These are phyloP conservation scores for Colletotrichum sp. DNA, from an alignment of 2,329 filamentous ascomycete genomes.

Conservation along the genomic window DNA sequence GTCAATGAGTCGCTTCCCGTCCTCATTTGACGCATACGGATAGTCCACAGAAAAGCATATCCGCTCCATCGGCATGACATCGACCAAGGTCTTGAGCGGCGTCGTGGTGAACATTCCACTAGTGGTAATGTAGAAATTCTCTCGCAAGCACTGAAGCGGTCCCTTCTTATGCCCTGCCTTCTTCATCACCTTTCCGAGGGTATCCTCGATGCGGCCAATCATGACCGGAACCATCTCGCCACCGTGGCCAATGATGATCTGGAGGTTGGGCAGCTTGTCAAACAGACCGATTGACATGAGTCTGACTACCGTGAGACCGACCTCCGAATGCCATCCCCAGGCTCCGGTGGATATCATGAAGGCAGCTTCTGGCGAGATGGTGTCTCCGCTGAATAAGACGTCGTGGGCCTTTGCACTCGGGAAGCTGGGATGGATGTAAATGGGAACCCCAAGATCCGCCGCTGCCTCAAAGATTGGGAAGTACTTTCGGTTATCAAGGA, in stretches of 20 bases:
- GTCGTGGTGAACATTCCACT: background rate
- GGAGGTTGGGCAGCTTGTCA: background rate
- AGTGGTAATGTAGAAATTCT: background rate
- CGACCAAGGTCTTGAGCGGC: background rate
- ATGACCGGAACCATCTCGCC: background rate
- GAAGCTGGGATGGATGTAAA: background rate
- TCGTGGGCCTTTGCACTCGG: background rate
- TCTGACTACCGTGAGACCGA: background rate
- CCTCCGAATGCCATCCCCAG: background rate
- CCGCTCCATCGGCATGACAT: background rate
- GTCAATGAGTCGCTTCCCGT: background rate
- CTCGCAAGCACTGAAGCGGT: background rate
- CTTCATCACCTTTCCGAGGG: background rate
- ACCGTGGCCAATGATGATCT: background rate
- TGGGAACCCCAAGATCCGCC: background rate
- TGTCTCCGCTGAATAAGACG: background rate
- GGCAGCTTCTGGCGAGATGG: background rate
- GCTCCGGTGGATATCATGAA: background rate
- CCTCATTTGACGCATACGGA: background rate
- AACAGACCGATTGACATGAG: background rate
- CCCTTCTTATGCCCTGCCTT: background rate
- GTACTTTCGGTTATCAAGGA: background rate
- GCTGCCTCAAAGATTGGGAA: background rate
- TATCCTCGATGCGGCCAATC: background rate
- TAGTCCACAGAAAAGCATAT: background rate